Conservation (phyloP, 345 rosid genomes). For the Camelina hispida region DNA sequence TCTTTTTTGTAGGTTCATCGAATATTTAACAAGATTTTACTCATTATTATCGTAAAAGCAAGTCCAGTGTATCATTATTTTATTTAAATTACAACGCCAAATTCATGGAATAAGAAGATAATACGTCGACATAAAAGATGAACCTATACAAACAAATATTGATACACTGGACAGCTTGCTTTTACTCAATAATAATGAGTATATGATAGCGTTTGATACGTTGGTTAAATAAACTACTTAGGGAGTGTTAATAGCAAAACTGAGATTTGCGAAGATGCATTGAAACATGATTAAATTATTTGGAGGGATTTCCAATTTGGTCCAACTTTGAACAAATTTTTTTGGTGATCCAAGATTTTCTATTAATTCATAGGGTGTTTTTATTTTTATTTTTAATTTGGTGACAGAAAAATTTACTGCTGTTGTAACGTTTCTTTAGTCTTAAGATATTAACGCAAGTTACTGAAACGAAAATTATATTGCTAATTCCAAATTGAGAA, state of each 20-base stretch:
- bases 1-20: neutral
- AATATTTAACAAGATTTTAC: conserved; percentile 4
- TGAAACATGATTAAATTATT: neutral
- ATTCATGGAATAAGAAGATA: neutral
- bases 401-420: neutral
- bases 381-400: neutral
- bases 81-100: neutral
- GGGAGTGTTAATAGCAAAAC: neutral
- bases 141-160: neutral
- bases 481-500: neutral
- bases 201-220: neutral
- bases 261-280: neutral
- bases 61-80: too few species aligned
- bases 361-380: too few species aligned
- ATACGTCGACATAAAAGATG: neutral
- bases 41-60: neutral
- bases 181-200: neutral
- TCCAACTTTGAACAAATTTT: neutral
- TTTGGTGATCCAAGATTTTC: neutral
- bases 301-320: too few species aligned
- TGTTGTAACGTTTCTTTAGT: neutral
- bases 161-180: conserved; percentile 1
- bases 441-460: neutral
- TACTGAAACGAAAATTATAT: neutral
- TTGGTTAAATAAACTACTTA: neutral